These are phyloP conservation scores for Viola odorata DNA, from an alignment of 345 rosid species.

Conservation along the genomic window DNA sequence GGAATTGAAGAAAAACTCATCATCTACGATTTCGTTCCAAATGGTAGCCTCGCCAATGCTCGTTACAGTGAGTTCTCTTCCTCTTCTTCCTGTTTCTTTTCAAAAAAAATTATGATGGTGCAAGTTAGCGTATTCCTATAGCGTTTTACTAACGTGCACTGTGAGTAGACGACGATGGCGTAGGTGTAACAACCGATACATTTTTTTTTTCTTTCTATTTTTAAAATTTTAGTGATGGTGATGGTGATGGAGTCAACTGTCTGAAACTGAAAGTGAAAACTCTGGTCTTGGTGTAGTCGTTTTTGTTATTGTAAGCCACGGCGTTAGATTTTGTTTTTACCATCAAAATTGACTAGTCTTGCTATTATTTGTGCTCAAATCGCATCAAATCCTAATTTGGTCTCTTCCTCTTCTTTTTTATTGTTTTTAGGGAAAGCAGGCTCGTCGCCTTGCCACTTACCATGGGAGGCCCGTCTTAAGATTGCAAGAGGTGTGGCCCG, in stretches of 20 bases:
- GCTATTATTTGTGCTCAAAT: neutral
- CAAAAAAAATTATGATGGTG: conserved; percentile 4
- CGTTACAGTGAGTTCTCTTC: conserved; percentile 65
- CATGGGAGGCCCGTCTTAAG: conserved; percentile 84
- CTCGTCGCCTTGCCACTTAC: conserved; percentile 73
- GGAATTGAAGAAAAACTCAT: conserved; percentile 30
- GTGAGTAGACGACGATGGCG: conserved; percentile 34
- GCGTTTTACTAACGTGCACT: conserved; percentile 22
- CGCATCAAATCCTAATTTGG: neutral
- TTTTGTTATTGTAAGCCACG: conserved; percentile 26
- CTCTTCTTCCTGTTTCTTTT: neutral
- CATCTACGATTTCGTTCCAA: conserved; percentile 28
- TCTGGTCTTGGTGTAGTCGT: conserved; percentile 5
- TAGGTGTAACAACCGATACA: conserved; percentile 47
- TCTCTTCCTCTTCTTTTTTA: neutral
- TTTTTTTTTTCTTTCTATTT: conserved; percentile 36
- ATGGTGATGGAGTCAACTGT: conserved; percentile 8
- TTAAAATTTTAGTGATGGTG: no score
- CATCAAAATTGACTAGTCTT: neutral
- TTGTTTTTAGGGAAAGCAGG: conserved; percentile 63
- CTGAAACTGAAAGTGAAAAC: conserved; percentile 13
- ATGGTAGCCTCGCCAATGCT: conserved; percentile 44
- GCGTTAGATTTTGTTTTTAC: conserved; percentile 22
- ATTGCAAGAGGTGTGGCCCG: conserved; percentile 78
- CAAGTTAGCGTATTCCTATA: conserved; percentile 16